Base-by-base conservation (phyloP, 225 moss, liverwort and hornwort species). In the Antitrichia curtipendula region DNA sequence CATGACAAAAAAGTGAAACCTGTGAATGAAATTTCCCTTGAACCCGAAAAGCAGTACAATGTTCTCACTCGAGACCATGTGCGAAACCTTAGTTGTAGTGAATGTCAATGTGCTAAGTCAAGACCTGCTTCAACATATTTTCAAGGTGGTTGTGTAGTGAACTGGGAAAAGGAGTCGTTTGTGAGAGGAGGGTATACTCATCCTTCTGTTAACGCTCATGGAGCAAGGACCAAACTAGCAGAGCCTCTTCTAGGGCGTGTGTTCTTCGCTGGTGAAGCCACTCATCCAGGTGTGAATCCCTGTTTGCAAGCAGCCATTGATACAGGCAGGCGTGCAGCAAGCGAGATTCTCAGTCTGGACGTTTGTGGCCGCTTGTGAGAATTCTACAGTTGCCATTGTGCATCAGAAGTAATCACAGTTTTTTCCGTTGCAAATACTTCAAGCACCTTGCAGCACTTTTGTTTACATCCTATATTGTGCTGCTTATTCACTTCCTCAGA, bases 201-300 rank as follows among this genome's bases (percentile, higher is more conserved):
- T 82, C 96, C 97, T 27, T 96, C 96, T 13, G 75, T 96, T 45
- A 91, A 96, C 80, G 96, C 96, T 38, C 88, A 90, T 85, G 96
- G 96, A 88, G 95, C 97, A 47, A 90, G 97, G 90, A 84, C 86
- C 58, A 88, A 77, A 53, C 88, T 96, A 29, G 95, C 96, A 34
- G 90, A 94, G 89, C 95, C 95, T 64, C 63, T 92, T 45, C 32
- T 90, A 28, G 92, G 90, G 13, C 95, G 95, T 87, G 85, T 96
- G 50, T 98, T 95, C 85, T 98, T 98, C 71, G 96, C 96, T 50
- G 97, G 97, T 27, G 97, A 98, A 93, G 97, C 96, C n/a, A 96
- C 97, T 49, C 97, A 98, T 87, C 93, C 95, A 47, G 97, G 95
- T 78, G 97, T 98, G 59, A 96, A 98, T 90, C 96, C 97, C 18